Conservation (phyloP, 257 asterid genomes). For the Misopates orontium region DNA sequence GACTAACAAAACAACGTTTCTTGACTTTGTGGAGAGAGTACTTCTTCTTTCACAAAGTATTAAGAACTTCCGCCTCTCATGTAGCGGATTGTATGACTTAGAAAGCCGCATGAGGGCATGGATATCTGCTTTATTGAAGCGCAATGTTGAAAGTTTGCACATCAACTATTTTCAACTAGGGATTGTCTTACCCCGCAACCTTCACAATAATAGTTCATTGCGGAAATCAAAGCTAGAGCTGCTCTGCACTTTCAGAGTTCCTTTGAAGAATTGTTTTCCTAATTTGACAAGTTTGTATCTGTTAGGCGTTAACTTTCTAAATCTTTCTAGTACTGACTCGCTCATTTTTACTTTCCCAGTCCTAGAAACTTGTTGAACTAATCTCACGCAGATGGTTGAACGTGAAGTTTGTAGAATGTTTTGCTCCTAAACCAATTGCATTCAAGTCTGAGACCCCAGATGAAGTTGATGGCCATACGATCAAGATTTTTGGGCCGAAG, state of each 20-base stretch:
- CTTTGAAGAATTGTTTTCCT: background rate
- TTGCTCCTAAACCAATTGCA: conserved; percentile 3
- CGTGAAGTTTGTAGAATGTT: background rate
- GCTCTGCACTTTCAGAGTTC: background rate
- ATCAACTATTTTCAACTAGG: background rate
- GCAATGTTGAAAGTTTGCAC: background rate
- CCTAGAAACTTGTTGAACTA: background rate
- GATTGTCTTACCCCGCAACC: background rate
- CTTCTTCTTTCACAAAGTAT: background rate
- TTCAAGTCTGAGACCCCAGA: background rate
- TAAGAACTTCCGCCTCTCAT: background rate
- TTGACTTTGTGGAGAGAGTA: background rate
- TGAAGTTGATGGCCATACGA: background rate
- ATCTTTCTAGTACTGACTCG: background rate
- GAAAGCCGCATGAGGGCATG: background rate
- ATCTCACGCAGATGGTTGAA: background rate
- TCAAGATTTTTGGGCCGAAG: background rate
- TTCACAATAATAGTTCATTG: background rate
- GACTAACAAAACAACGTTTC: background rate
- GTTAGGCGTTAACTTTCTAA: background rate
- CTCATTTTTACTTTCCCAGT: background rate
- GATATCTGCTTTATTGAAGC: conserved; percentile 11
- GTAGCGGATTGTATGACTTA: background rate
- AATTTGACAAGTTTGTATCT: background rate
- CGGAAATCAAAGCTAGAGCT: background rate